A percentile compares a stretch with the other conserved stretches of the same genome.
Conservation (phyloP, 805 yeast genomes). For the Ogataea allantospora region DNA sequence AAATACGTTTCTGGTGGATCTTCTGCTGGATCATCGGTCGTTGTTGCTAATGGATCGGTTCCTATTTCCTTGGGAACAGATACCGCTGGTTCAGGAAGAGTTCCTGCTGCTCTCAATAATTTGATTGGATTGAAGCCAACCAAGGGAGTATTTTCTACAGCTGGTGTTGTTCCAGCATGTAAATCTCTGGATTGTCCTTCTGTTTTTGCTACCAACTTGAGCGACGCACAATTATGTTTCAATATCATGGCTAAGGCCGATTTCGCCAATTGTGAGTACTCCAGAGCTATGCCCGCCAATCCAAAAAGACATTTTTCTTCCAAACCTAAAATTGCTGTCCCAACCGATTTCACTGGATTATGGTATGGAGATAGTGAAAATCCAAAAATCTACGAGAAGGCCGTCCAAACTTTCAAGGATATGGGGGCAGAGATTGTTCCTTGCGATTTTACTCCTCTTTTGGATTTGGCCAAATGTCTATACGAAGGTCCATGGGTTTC, state of each 20-base stretch:
- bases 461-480: slow-evolving; percentile 79
- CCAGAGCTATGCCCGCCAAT: slow-evolving; percentile 68
- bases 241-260: slow-evolving; percentile 72
- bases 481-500: slow-evolving; percentile 99
- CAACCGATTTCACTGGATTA: slow-evolving; percentile 51
- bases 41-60: slow-evolving; percentile 85
- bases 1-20: slow-evolving; percentile 93
- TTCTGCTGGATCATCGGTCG: slow-evolving; percentile 92
- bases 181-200: slow-evolving; percentile 92
- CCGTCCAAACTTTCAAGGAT: slow-evolving; percentile 52
- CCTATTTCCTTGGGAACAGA: slow-evolving; percentile 93
- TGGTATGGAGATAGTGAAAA: slow-evolving; percentile 86
- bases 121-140: slow-evolving; percentile 92
- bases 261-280: slow-evolving; percentile 66
- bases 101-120: slow-evolving; percentile 93
- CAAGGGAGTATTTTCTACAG: slow-evolving; percentile 78
- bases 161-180: slow-evolving; percentile 98
- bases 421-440: slow-evolving; percentile 59
- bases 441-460: slow-evolving; percentile 70
- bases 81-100: slow-evolving; percentile 98
- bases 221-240: slow-evolving; percentile 81
- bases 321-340: slow-evolving; percentile 72
- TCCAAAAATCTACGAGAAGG: slow-evolving; percentile 61
- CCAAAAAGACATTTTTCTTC: slow-evolving; percentile 60
- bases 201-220: slow-evolving; percentile 70